A percentile compares a stretch with the other conserved stretches of the same genome.
These are phyloP conservation scores for Lecanicillium sp. DNA, from an alignment of 2,329 filamentous ascomycete species.

Conservation along the genomic window DNA sequence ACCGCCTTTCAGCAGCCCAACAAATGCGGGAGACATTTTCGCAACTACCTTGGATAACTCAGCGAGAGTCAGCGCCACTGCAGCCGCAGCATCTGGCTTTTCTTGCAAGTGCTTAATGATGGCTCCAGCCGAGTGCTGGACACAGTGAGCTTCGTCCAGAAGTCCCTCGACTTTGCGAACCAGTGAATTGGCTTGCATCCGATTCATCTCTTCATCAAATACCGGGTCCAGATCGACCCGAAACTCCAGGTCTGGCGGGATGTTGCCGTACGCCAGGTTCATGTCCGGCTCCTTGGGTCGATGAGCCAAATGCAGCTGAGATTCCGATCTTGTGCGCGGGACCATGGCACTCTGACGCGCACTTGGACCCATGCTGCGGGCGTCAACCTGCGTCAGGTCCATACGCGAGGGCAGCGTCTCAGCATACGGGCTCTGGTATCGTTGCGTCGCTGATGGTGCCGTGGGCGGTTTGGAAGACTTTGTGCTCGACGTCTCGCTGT, in stretches of 20 bases:
- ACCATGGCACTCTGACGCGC: conserved; percentile 20
- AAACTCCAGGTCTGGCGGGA: conserved; percentile 59
- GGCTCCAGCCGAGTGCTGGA: conserved; percentile 74
- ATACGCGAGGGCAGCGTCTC: conserved; percentile 30
- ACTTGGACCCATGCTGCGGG: conserved; percentile 18
- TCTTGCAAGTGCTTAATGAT: conserved; percentile 71
- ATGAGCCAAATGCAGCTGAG: conserved; percentile 21
- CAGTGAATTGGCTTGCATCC: conserved; percentile 42
- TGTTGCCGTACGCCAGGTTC: conserved; percentile 82
- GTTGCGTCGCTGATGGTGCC: conserved; percentile 26
- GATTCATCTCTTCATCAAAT: conserved; percentile 52
- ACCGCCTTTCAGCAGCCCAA: conserved; percentile 67
- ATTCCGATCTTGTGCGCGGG: conserved; percentile 31
- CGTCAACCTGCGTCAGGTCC: conserved; percentile 17
- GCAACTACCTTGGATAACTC: conserved; percentile 77
- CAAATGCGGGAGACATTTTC: conserved; percentile 77
- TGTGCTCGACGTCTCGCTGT: conserved; percentile 44
- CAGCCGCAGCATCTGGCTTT: conserved; percentile 80
- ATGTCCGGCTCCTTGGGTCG: conserved; percentile 63
- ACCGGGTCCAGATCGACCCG: conserved; percentile 38
- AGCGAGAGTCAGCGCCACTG: conserved; percentile 84
- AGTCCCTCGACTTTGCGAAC: conserved; percentile 69
- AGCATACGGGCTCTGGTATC: conserved; percentile 31
- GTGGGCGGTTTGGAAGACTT: conserved; percentile 36
- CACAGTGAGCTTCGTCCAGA: conserved; percentile 79